phyloP scores from a whole-genome alignment of 2,329 filamentous ascomycete genomes.

The Rugonectria rugulosa region DNA sequence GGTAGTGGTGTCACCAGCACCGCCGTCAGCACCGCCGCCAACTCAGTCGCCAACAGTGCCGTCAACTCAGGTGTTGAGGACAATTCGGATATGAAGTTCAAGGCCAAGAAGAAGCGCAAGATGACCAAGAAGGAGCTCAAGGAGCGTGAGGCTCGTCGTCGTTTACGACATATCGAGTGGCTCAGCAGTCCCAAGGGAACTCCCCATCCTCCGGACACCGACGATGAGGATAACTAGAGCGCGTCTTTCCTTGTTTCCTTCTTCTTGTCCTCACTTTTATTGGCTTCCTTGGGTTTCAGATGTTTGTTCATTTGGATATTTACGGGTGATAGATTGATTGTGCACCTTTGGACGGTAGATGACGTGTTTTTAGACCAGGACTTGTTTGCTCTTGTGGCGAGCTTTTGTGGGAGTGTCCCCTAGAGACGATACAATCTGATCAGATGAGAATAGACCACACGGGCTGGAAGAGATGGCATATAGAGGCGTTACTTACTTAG shows the following conservation, averaged over 20 bases:
- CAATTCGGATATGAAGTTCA: slow-evolving; percentile 83
- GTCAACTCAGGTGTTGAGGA: slow-evolving; percentile 88
- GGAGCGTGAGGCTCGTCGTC: slow-evolving; percentile 86
- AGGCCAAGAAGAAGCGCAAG: slow-evolving; percentile 95
- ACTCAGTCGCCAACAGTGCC: slow-evolving; percentile 62
- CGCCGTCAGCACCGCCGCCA: slow-evolving; percentile 64
- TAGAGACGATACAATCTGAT: slow-evolving; percentile 32
- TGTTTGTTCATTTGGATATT: slow-evolving; percentile 7
- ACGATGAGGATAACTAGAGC: slow-evolving; percentile 71
- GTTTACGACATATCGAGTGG: slow-evolving; percentile 86
- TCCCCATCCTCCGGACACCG: slow-evolving; percentile 77
- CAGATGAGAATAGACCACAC: slow-evolving; percentile 17
- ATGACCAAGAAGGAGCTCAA: slow-evolving; percentile 96
- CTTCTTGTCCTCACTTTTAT: slow-evolving; percentile 7
- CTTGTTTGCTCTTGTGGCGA: background rate
- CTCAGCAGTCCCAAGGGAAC: slow-evolving; percentile 87
- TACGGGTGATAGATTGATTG: slow-evolving; percentile 8
- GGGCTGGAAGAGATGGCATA: slow-evolving; percentile 21
- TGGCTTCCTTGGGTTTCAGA: background rate
- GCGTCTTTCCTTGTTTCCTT: slow-evolving; percentile 8
- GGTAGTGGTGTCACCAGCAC: slow-evolving; percentile 64
- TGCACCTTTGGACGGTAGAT: slow-evolving; percentile 8
- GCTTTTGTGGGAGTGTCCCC: slow-evolving; percentile 24
- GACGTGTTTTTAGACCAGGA: background rate
- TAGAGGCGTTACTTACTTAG: slow-evolving; percentile 39